Conservation (phyloP, 2,329 filamentous ascomycete genomes). For the Colletotrichum euphorbiae region DNA sequence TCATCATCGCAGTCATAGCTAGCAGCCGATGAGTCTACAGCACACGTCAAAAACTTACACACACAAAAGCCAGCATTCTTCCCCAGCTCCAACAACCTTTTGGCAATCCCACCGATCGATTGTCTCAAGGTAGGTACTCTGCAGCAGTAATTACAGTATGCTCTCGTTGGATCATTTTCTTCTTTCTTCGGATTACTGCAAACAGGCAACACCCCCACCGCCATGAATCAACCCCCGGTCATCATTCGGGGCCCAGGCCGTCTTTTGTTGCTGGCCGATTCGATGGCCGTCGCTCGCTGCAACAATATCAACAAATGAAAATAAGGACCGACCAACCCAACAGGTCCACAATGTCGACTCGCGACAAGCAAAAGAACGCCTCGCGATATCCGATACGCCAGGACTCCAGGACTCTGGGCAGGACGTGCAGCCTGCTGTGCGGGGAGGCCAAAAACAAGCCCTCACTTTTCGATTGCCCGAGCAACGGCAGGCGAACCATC, state of each 20-base stretch:
- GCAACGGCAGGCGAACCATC: conserved; percentile 7
- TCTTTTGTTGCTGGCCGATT: background rate
- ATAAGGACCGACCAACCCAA: background rate
- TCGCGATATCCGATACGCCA: background rate
- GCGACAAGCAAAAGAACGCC: conserved; percentile 1
- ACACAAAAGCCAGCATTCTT: background rate
- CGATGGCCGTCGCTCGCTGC: background rate
- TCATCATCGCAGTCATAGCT: too few species aligned
- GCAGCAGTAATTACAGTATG: background rate
- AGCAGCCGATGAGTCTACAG: too few species aligned
- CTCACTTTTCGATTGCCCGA: background rate
- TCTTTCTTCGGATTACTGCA: background rate
- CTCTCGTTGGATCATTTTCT: background rate
- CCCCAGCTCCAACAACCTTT: conserved; percentile 3
- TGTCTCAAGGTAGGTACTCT: background rate
- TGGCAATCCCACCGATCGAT: background rate
- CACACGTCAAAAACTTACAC: too few species aligned
- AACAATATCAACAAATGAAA: background rate
- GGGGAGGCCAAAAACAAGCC: background rate
- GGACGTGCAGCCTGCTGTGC: background rate
- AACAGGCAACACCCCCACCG: conserved; percentile 6
- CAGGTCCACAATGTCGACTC: background rate
- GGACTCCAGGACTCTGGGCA: background rate
- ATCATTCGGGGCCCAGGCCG: background rate
- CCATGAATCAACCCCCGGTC: background rate